A percentile compares a stretch with the other conserved stretches of the same genome.
These are phyloP conservation scores for Fraxinus albicans DNA, from an alignment of 305 asterid species.

Conservation along the genomic window DNA sequence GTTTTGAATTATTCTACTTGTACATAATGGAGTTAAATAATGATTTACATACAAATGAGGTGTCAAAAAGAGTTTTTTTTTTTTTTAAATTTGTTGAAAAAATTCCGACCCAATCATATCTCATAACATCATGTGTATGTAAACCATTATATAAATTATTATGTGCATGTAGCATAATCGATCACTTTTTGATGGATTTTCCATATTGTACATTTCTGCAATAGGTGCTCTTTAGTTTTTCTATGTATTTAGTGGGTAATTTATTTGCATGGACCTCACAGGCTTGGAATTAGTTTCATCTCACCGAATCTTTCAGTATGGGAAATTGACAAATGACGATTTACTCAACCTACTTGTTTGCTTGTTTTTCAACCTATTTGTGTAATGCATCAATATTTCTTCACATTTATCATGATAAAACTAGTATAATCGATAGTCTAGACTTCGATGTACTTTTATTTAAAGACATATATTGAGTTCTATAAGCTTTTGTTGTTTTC, in stretches of 20 bases:
- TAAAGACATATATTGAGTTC: not conserved
- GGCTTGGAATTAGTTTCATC: not conserved
- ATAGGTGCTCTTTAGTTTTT: not conserved
- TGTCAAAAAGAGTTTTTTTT: too few species aligned
- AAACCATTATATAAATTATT: too few species aligned
- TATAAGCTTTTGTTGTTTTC: too few species aligned
- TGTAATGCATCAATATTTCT: too few species aligned
- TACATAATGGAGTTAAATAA: too few species aligned
- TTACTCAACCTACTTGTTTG: constrained; percentile 36
- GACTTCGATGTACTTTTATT: not conserved
- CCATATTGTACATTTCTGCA: not conserved
- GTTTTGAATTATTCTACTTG: too few species aligned
- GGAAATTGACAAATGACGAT: not conserved
- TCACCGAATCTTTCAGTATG: not conserved
- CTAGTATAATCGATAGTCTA: not conserved
- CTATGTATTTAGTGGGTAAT: not conserved
- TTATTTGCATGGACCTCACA: not conserved
- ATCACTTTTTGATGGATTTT: not conserved
- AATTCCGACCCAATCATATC: too few species aligned
- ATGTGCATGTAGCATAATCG: too few species aligned
- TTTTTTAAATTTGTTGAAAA: too few species aligned
- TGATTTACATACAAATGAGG: too few species aligned
- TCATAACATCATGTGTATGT: too few species aligned
- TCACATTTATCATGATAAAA: too few species aligned
- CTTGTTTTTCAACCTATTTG: not conserved